Base-by-base conservation (phyloP, 768 basidiomycete genomes). In the Mycena venus region DNA sequence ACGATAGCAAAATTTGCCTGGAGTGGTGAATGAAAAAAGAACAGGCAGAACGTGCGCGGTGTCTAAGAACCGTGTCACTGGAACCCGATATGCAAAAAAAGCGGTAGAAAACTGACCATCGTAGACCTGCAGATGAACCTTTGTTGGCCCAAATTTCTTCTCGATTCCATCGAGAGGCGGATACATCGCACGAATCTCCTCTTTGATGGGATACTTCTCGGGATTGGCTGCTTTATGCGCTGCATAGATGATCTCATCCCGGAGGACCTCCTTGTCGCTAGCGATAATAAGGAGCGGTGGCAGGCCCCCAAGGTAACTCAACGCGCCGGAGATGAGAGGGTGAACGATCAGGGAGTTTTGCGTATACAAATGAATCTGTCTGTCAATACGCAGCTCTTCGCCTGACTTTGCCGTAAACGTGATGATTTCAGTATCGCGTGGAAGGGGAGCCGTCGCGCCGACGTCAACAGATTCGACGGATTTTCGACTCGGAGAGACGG, bases 191-290 rank as follows among this genome's bases (percentile, higher is more conserved):
- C 86, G 86, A 1, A 83, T 82, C 7, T 85, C 83, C 4, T 91
- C 85, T 56, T 80, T 86, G 15, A 90, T 68, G 0, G 90, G 86
- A 80, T 90, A 98, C 73, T 85, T 87, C 4, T 90, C 89, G 0
- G 98, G 98, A 80, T 95, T 84, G 3, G 96, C 95, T 34, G 98
- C 98, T 80, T 94, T 96, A 80, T 99, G 98, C 0, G 98, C 97
- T 11, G 90, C 85, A 80, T 96, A 99, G 34, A 99, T 91, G 38
- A 96, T 92, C 82, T 99, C 98, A 80, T 99, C 98, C 66, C 97
- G 87, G 51, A 99, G 83, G 0, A 98, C 96, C 84, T 99, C 98
- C 78, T 93, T 94, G 68, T 98, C 95, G 47, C 98, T 92, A 1
- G 92, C 94, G 75, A 97, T 91, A 76, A 99, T 84, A 29, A 96